Conservation (phyloP, 139 green algal species). For the Nannochloris sp. region DNA sequence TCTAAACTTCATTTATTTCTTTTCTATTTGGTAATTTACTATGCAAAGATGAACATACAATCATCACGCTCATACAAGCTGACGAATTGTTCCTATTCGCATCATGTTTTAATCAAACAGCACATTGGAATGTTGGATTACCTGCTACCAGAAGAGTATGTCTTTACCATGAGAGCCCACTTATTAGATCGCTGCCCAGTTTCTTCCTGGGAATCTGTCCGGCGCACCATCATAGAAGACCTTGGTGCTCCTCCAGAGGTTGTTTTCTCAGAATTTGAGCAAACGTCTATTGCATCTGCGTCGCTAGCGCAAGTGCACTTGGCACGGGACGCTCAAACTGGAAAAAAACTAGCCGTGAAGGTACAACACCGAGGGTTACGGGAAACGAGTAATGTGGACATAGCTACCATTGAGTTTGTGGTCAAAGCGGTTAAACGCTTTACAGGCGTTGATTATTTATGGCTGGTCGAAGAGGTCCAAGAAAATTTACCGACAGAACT, state of each 20-base stretch:
- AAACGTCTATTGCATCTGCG: slow-evolving; percentile 77
- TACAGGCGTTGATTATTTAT: slow-evolving; percentile 65
- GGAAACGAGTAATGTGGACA: slow-evolving; percentile 70
- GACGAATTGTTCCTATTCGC: not conserved
- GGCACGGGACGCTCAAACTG: slow-evolving; percentile 49
- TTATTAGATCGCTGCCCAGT: slow-evolving; percentile 83
- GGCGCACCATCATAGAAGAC: slow-evolving; percentile 61
- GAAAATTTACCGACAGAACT: slow-evolving; percentile 73
- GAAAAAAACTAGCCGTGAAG: slow-evolving; percentile 73
- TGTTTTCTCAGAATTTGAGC: slow-evolving; percentile 76
- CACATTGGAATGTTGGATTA: slow-evolving; percentile 67
- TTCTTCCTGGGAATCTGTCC: slow-evolving; percentile 37
- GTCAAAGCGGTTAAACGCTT: slow-evolving; percentile 46
- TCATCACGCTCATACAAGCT: not conserved
- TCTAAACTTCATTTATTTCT: no score
- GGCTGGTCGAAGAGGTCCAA: slow-evolving; percentile 84
- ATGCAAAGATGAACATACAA: not conserved
- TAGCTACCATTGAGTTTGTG: slow-evolving; percentile 67
- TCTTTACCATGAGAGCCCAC: slow-evolving; percentile 65
- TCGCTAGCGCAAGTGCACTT: slow-evolving; percentile 89
- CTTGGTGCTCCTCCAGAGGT: slow-evolving; percentile 61
- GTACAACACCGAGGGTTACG: slow-evolving; percentile 79
- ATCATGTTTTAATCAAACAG: not conserved
- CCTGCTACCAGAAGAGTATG: slow-evolving; percentile 81
- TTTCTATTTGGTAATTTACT: no score